Percentiles rank a stretch among this genome's conserved stretches.
Conservation (phyloP, 2,329 filamentous ascomycete species). For the Diaporthe amygdali region DNA sequence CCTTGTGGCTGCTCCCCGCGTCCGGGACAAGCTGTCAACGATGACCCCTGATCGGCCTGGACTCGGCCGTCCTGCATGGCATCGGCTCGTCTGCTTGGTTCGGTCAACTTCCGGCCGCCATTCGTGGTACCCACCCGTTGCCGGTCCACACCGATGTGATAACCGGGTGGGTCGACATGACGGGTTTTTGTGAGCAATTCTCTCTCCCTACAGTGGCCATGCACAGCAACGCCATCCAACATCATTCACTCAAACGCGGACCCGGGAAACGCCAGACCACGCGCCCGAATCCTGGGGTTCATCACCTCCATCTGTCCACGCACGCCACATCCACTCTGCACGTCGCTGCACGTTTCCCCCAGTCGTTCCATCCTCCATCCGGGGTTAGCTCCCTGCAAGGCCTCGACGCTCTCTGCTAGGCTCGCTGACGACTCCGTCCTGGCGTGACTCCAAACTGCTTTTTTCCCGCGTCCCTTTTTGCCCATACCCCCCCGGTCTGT, state of each 20-base stretch:
- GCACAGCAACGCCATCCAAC: neutral
- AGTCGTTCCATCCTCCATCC: conserved; percentile 17
- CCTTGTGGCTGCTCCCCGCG: neutral
- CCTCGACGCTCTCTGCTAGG: neutral
- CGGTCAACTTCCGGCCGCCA: conserved; percentile 20
- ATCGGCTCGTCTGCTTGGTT: neutral
- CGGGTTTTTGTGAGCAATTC: conserved; percentile 10
- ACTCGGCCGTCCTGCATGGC: neutral
- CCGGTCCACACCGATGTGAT: conserved; percentile 22
- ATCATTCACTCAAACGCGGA: neutral
- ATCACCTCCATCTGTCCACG: neutral
- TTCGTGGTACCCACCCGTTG: neutral
- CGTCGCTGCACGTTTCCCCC: conserved; percentile 7
- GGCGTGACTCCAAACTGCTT: neutral
- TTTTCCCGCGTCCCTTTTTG: neutral
- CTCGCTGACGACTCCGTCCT: neutral
- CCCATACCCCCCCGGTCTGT: conserved; percentile 14
- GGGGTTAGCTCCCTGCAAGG: conserved; percentile 18
- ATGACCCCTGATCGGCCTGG: neutral
- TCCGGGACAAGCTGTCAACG: neutral
- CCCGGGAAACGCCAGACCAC: conserved; percentile 18
- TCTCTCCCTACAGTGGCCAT: conserved; percentile 5
- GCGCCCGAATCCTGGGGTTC: conserved; percentile 18
- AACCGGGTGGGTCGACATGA: conserved; percentile 19
- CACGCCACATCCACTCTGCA: neutral